Base-by-base conservation (phyloP, 2,329 filamentous ascomycete genomes). In the Penicillium fuscoglaucum region DNA sequence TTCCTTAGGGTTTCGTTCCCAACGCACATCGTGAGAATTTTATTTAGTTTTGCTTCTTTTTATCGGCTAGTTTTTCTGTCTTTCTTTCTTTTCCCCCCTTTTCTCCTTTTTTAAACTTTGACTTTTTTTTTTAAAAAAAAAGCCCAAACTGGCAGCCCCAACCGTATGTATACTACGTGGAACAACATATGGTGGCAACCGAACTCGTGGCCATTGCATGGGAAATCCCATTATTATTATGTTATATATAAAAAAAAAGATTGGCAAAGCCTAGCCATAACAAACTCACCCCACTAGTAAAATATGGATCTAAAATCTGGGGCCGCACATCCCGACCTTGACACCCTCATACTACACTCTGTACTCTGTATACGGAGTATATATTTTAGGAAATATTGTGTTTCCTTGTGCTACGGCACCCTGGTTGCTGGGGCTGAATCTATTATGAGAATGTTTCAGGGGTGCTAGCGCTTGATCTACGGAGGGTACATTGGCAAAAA, bases 291-390 rank as follows among this genome's bases (percentile, higher is more conserved):
- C 65, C 65, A 67, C 65, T 55, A 45, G 26, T 1, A 37, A 53
- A 49, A 26, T 31, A 66, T 65, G 65, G 64, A 64, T 64, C 64
- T 66, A 43, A 64, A 67, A 67, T 63, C 65, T 67, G 65, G 65
- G 65, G 65, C 62, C 65, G 65, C 64, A 64, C 59, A 63, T 63
- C 65, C 59, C 58, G 58, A 54, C 61, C 55, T 63, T 59, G 51
- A 65, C 51, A 65, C 51, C 63, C 26, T 45, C 26, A n/a, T 44
- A 28, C 8, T 44, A 44, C 24, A 12, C 40, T 35, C 13, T 8
- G 33, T 35, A 12, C 40, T 35, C 13, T 8, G 33, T 35, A 26
- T 35, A 26, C 24, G 24, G 24, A 26, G 24, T 26, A 35, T 35
- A 35, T 35, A 35, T 35, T 35, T 35, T 35, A 39, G n/a, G 4